Conservation (phyloP, 352 stramenopile genomes). For the Pseudoperonospora humuli region DNA sequence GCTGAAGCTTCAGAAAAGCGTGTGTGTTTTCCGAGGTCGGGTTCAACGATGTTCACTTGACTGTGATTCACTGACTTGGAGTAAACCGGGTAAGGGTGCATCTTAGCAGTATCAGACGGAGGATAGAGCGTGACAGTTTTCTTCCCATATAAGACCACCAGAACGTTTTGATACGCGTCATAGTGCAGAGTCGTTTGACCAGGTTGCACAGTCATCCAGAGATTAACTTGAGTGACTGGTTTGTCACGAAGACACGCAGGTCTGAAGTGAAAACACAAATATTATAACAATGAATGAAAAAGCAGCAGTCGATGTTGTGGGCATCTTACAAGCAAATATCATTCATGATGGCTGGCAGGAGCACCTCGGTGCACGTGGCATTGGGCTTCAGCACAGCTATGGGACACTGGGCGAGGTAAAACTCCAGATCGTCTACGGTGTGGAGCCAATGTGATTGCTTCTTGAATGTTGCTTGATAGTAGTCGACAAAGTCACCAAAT, state of each 20-base stretch:
- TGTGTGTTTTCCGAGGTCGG: conserved; percentile 27
- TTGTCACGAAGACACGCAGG: conserved; percentile 30
- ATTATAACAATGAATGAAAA: neutral
- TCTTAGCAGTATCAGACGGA: conserved; percentile 38
- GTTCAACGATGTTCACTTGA: conserved; percentile 38
- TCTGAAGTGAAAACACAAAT: conserved; percentile 19
- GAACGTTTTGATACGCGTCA: conserved; percentile 74
- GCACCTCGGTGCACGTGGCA: conserved; percentile 29
- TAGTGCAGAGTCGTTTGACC: conserved; percentile 71
- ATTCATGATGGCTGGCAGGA: conserved; percentile 48
- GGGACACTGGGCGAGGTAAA: conserved; percentile 78
- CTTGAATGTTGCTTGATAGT: conserved; percentile 42
- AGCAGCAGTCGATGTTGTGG: neutral
- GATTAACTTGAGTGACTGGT: conserved; percentile 69
- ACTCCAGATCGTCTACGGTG: conserved; percentile 60
- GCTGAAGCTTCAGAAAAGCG: conserved; percentile 23
- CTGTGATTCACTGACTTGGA: conserved; percentile 78
- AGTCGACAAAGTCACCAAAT: conserved; percentile 77
- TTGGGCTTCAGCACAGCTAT: conserved; percentile 51
- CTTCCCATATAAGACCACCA: conserved; percentile 59
- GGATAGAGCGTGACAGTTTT: conserved; percentile 70
- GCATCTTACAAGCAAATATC: conserved; percentile 46
- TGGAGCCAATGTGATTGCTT: conserved; percentile 57
- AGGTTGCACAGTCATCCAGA: conserved; percentile 65
- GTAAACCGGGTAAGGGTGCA: conserved; percentile 59